Conservation (phyloP, 768 basidiomycete genomes). For the Serpula lacrymans region DNA sequence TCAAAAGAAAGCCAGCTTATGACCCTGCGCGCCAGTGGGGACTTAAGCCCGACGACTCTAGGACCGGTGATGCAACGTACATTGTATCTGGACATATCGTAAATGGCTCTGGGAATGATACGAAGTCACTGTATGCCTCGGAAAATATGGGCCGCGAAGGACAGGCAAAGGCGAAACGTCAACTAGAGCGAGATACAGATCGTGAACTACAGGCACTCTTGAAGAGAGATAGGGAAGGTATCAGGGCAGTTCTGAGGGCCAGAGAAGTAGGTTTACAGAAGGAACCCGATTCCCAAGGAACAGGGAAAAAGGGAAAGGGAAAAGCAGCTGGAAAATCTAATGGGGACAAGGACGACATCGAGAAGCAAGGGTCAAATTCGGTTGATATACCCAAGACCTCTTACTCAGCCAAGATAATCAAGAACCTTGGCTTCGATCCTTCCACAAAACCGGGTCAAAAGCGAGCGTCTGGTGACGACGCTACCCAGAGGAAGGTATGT, state of each 20-base stretch:
- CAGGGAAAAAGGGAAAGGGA: slow-evolving; percentile 7
- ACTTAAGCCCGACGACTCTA: slow-evolving; percentile 49
- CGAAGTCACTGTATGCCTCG: slow-evolving; percentile 44
- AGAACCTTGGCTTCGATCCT: slow-evolving; percentile 79
- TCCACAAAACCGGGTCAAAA: slow-evolving; percentile 50
- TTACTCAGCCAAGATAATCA: slow-evolving; percentile 66
- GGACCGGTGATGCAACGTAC: slow-evolving; percentile 58
- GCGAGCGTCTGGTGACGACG: slow-evolving; percentile 33
- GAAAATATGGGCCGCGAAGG: slow-evolving; percentile 81
- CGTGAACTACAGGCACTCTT: slow-evolving; percentile 56
- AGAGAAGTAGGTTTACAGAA: slow-evolving; percentile 41
- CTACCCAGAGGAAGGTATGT: slow-evolving; percentile 57
- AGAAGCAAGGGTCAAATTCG: slow-evolving; percentile 10
- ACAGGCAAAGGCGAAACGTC: slow-evolving; percentile 71
- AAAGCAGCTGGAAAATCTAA: slow-evolving; percentile 13
- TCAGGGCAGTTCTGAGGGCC: slow-evolving; percentile 60
- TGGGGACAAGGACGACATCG: slow-evolving; percentile 7
- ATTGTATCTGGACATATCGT: slow-evolving; percentile 79
- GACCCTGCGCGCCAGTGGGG: slow-evolving; percentile 78
- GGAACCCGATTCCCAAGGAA: slow-evolving; percentile 14
- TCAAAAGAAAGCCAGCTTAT: slow-evolving; percentile 51
- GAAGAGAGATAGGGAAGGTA: slow-evolving; percentile 64
- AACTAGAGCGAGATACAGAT: slow-evolving; percentile 58
- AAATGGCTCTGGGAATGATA: slow-evolving; percentile 35
- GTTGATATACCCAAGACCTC: slow-evolving; percentile 35